These are phyloP conservation scores for Conidiobolus incongruus DNA, from an alignment of 371 early-diverging fungal genomes.

Conservation along the genomic window DNA sequence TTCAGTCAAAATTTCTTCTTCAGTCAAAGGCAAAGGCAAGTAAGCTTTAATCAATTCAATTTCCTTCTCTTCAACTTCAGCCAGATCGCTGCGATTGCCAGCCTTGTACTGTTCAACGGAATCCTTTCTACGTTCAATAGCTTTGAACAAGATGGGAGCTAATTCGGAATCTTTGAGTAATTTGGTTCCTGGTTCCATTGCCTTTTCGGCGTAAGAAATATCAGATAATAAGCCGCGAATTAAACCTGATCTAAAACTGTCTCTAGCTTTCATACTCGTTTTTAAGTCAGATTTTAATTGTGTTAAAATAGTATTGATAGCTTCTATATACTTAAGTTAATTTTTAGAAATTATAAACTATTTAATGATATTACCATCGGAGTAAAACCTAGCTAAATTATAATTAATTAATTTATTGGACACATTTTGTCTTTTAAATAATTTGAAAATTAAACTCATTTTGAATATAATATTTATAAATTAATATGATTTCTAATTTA, in stretches of 20 bases:
- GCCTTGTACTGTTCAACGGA: conserved; percentile 27
- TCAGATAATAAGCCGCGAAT: too few species aligned
- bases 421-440: too few species aligned
- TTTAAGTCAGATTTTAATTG: too few species aligned
- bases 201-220: conserved; percentile 42
- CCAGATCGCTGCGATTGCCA: conserved; percentile 40
- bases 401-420: too few species aligned
- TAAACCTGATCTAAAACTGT: not conserved
- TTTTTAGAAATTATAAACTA: too few species aligned
- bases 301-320: too few species aligned
- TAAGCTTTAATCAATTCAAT: conserved; percentile 29
- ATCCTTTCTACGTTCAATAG: conserved; percentile 50
- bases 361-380: too few species aligned
- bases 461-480: too few species aligned
- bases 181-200: conserved; percentile 10
- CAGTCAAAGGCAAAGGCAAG: conserved; percentile 39
- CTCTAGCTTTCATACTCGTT: not conserved
- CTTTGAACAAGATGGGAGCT: conserved; percentile 29
- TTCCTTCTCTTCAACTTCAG: conserved; percentile 29
- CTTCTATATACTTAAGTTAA: too few species aligned
- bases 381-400: too few species aligned
- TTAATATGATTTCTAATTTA: too few species aligned
- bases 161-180: conserved; percentile 20
- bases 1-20: conserved; percentile 32
- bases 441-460: too few species aligned